A percentile compares a stretch with the other conserved stretches of the same genome.
These are phyloP conservation scores for Paspalum vaginatum DNA, from an alignment of 176 grass and related monocot species.

Conservation along the genomic window DNA sequence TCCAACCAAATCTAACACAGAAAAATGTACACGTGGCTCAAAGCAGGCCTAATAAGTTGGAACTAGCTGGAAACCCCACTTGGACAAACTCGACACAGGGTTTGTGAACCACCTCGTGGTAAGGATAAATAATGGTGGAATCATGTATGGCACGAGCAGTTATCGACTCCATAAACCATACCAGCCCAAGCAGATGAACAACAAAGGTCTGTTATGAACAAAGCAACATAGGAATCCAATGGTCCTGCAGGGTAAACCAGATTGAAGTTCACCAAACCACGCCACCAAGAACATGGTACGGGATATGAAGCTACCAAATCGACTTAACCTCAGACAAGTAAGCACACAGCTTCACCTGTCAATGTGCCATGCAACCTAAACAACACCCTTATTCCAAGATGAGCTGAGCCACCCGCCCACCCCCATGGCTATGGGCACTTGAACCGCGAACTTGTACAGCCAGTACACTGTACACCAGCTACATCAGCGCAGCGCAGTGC, in stretches of 20 bases:
- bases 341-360: neutral
- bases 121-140: neutral
- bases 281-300: neutral
- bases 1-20: constrained; percentile 11
- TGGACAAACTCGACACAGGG: neutral
- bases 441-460: neutral
- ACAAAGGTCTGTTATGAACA: constrained; percentile 8
- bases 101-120: neutral
- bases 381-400: neutral
- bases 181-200: constrained; percentile 29
- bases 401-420: neutral
- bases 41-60: neutral
- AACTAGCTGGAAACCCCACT: neutral
- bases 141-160: constrained; percentile 1
- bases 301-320: constrained; percentile 33
- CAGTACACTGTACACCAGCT: constrained; percentile 8
- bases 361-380: neutral
- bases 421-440: constrained; percentile 25
- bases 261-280: constrained; percentile 22
- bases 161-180: neutral
- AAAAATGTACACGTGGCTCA: neutral
- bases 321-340: neutral
- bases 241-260: constrained; percentile 2
- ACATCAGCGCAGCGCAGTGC: neutral
- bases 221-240: constrained; percentile 11